phyloP scores from a whole-genome alignment of 352 stramenopile genomes.

The Globisporangium camurandrum region DNA sequence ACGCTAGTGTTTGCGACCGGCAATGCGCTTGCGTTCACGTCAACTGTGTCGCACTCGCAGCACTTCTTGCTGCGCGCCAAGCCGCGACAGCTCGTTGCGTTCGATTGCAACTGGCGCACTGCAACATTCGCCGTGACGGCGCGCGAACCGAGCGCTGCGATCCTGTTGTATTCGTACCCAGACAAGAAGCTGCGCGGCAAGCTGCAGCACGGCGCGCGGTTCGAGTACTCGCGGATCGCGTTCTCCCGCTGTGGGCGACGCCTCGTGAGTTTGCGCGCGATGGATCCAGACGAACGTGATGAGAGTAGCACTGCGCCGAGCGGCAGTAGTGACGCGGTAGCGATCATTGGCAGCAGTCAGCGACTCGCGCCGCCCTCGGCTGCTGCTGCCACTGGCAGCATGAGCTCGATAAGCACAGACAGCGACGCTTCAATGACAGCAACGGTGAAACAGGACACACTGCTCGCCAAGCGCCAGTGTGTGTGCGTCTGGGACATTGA shows the following conservation, averaged over 20 bases:
- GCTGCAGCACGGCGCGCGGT: slow-evolving; percentile 24
- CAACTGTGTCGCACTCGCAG: slow-evolving; percentile 44
- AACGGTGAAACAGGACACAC: background rate
- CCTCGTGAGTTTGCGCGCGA: slow-evolving; percentile 39
- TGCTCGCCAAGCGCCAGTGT: slow-evolving; percentile 5
- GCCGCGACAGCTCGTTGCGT: slow-evolving; percentile 46
- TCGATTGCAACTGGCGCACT: slow-evolving; percentile 57
- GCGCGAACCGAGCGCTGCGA: slow-evolving; percentile 42
- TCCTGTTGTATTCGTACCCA: slow-evolving; percentile 63
- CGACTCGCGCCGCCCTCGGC: background rate
- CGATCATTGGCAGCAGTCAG: background rate
- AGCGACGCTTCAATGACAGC: background rate
- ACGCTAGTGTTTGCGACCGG: slow-evolving; percentile 53
- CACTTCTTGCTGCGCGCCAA: slow-evolving; percentile 53
- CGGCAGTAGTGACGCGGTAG: background rate
- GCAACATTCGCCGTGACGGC: slow-evolving; percentile 45
- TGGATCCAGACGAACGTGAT: slow-evolving; percentile 13
- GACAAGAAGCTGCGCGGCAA: slow-evolving; percentile 69
- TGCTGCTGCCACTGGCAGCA: background rate
- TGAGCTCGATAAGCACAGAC: background rate
- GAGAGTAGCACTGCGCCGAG: too few relatives aligned
- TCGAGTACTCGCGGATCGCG: slow-evolving; percentile 59
- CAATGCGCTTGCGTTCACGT: slow-evolving; percentile 67
- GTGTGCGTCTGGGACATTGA: slow-evolving; percentile 68
- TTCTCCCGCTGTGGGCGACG: slow-evolving; percentile 64